Conservation (phyloP, 331 rosid species). For the Stylosanthes scabra region DNA sequence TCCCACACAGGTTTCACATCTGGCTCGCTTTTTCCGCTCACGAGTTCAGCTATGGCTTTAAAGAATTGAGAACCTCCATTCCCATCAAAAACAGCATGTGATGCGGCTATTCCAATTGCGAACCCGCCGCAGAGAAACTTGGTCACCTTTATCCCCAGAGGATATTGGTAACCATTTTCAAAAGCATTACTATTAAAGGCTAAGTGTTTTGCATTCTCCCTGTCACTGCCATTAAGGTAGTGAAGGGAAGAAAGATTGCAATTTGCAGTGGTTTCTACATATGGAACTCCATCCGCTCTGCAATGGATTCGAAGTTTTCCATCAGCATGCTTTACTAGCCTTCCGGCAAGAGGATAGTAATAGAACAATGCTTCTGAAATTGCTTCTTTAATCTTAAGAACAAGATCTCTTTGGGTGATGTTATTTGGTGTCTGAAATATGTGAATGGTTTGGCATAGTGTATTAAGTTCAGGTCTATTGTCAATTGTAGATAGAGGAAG, state of each 20-base stretch:
- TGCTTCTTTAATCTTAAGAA: constrained; percentile 37
- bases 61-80: constrained; percentile 30
- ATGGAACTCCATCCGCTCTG: constrained; percentile 45
- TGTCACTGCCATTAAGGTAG: constrained; percentile 38
- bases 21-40: constrained; percentile 25
- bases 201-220: constrained; percentile 26
- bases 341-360: constrained; percentile 49
- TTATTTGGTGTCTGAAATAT: constrained; percentile 1
- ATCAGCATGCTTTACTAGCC: constrained; percentile 27
- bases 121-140: constrained; percentile 40
- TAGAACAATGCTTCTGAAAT: constrained; percentile 36
- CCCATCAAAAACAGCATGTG: constrained; percentile 41
- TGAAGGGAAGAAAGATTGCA: constrained; percentile 41
- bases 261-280: constrained; percentile 35
- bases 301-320: constrained; percentile 41
- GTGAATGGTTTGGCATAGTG: neutral
- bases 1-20: constrained; percentile 40
- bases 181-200: neutral
- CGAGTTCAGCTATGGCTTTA: constrained; percentile 34
- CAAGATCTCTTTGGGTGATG: constrained; percentile 9
- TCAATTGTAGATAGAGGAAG: constrained; percentile 39
- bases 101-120: constrained; percentile 32
- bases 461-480: neutral
- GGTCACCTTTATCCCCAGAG: constrained; percentile 37
- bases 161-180: constrained; percentile 18